phyloP scores from a whole-genome alignment of 2,329 filamentous ascomycete species.

The Botryotinia globosa region DNA sequence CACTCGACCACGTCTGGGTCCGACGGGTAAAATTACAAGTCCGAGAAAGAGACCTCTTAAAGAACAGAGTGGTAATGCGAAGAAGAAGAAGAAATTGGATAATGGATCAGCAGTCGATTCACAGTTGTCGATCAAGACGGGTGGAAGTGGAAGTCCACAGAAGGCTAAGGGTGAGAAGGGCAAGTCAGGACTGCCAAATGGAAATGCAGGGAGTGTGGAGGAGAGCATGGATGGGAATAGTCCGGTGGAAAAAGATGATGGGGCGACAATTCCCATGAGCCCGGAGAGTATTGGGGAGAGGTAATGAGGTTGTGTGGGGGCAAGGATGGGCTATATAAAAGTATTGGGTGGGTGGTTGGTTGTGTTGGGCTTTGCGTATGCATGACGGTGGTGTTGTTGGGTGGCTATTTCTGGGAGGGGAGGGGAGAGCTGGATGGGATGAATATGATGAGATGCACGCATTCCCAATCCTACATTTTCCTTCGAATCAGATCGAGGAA shows the following conservation, averaged over 20 bases:
- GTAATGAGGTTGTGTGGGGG: not conserved
- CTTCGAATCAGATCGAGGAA: not conserved
- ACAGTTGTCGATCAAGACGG: constrained; percentile 33
- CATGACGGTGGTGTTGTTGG: not conserved
- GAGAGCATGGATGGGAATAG: constrained; percentile 53
- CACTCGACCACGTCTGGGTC: constrained; percentile 59
- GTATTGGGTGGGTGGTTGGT: not conserved
- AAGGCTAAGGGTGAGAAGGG: constrained; percentile 50
- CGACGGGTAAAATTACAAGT: constrained; percentile 81
- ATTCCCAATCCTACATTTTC: not conserved
- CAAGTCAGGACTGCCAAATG: constrained; percentile 39
- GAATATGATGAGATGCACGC: not conserved
- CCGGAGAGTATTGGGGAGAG: constrained; percentile 58
- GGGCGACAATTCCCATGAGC: constrained; percentile 75
- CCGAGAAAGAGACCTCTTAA: constrained; percentile 79
- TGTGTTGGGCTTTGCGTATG: not conserved
- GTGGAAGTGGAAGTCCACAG: constrained; percentile 41
- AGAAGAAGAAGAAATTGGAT: constrained; percentile 82
- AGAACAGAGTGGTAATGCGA: constrained; percentile 78
- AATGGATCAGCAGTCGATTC: constrained; percentile 42
- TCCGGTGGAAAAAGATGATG: constrained; percentile 64
- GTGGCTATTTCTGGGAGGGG: not conserved
- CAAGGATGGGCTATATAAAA: constrained; percentile 9
- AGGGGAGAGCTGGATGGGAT: not conserved
- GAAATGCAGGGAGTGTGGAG: constrained; percentile 53